A percentile compares a stretch with the other conserved stretches of the same genome.
Evolutionary conservation across 2,329 filamentous ascomycete species (phyloP).

Genomic region (Verticillium tricorpus): DNA sequence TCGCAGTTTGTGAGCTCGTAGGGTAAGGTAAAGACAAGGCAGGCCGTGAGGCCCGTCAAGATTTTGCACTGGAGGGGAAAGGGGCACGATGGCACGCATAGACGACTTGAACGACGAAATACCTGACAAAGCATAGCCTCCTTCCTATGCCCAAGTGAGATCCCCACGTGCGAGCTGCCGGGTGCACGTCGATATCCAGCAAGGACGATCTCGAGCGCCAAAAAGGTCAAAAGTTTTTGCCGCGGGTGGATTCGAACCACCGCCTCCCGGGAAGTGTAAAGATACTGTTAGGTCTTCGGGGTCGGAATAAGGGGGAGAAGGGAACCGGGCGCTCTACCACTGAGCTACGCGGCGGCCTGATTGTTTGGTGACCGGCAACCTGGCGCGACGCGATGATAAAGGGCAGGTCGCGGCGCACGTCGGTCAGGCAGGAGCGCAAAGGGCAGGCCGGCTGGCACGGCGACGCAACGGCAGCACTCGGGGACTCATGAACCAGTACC

Average conservation of each 20-base stretch:
- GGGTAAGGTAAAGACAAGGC: background rate
- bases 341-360: background rate
- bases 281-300: background rate
- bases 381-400: background rate
- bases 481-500: background rate
- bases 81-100: background rate
- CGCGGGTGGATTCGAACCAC: background rate
- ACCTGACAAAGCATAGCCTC: background rate
- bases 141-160: background rate
- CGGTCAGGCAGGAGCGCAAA: background rate
- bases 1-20: conserved; percentile 1
- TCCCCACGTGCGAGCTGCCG: no score
- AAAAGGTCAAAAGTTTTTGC: background rate
- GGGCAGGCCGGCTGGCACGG: background rate
- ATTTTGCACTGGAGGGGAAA: background rate
- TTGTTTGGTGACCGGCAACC: background rate
- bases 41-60: background rate
- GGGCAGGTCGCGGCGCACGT: background rate
- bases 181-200: no score
- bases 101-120: background rate
- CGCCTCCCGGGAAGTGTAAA: background rate
- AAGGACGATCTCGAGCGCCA: no score
- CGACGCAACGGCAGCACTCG: background rate
- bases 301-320: background rate
- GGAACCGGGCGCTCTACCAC: background rate